A percentile compares a stretch with the other conserved stretches of the same genome.
Evolutionary conservation across 805 yeast species (phyloP).

Genomic region (Ogataea paraovalis): DNA sequence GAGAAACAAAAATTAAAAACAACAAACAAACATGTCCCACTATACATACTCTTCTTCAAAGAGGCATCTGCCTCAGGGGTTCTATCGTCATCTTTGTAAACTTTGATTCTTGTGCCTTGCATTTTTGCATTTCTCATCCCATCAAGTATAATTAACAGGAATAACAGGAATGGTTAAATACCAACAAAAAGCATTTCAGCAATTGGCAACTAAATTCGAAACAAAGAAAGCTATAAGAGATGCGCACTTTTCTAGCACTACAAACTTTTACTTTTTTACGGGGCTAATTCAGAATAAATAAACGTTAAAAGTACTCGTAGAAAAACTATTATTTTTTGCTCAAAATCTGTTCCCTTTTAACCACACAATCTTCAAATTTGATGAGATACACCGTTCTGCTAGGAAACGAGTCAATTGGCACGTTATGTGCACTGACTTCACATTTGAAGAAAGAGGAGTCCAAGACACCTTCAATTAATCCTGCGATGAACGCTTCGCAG

Average conservation of each 20-base stretch:
- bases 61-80: no score
- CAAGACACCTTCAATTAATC: slow-evolving; percentile 77
- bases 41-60: no score
- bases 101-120: not conserved
- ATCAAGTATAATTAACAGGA: no score
- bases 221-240: not conserved
- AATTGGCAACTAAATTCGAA: not conserved
- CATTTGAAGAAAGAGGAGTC: slow-evolving; percentile 72
- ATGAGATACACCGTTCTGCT: slow-evolving; percentile 71
- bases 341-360: slow-evolving; percentile 44
- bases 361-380: slow-evolving; percentile 58
- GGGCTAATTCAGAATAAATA: not conserved
- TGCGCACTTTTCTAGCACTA: not conserved
- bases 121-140: not conserved
- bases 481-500: slow-evolving; percentile 82
- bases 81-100: not conserved
- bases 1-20: no score
- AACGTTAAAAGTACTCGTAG: not conserved
- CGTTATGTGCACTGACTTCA: slow-evolving; percentile 77
- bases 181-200: no score
- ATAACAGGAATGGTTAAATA: no score
- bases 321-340: slow-evolving; percentile 2
- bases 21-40: no score
- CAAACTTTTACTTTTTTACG: not conserved
- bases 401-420: slow-evolving; percentile 55